Base-by-base conservation (phyloP, 1,284 basidiomycete genomes). In the Ceratobasidium theobromae region DNA sequence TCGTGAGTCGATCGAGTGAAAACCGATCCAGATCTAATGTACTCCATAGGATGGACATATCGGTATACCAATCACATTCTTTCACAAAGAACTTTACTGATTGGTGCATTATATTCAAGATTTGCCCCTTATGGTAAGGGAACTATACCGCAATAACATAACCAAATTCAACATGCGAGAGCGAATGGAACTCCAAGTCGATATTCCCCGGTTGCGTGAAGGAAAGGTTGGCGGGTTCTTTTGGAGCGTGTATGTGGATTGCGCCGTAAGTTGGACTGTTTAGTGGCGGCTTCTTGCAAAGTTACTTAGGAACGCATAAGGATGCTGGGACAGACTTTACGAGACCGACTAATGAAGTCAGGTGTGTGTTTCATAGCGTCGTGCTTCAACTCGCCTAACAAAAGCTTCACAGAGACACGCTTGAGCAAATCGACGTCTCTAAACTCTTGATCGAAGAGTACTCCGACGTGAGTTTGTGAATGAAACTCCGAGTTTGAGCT, bases 391-490 rank as follows among this genome's bases (percentile, higher is more conserved):
- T 40, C 18, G 18, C 16, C 23, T 41, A 16, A 30, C 32, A 21
- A 9, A 52, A 16, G 14, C n/a, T 14, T n/a, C 16, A 4, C 27
- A 88, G 91, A 70, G 93, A 96, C 73, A 95, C 94, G 0, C 80
- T 98, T 14, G 95, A 97, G 75, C 94, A 96, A 75, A 93, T 98
- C 67, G 95, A 97, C 72, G 83, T 95, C 4, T 81, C 92, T 1
- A 84, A 81, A 70, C 78, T 87, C 45, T 75, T 96, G 35, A 93
- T 97, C 58, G 80, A 82, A n/a, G 86, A 89, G 74, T 93, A 95
- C 74, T 79, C 86, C 2, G 83, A 91, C 49, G 88, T 88, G 69
- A 68, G 80, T 74, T 51, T 14, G 30, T 27, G 4, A 12, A 33
- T 6, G 45, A 14, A 48, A 48, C 6, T 27, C 1, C 23, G 41